phyloP scores from a whole-genome alignment of 208 protist species.

The Leishmania lainsoni region DNA sequence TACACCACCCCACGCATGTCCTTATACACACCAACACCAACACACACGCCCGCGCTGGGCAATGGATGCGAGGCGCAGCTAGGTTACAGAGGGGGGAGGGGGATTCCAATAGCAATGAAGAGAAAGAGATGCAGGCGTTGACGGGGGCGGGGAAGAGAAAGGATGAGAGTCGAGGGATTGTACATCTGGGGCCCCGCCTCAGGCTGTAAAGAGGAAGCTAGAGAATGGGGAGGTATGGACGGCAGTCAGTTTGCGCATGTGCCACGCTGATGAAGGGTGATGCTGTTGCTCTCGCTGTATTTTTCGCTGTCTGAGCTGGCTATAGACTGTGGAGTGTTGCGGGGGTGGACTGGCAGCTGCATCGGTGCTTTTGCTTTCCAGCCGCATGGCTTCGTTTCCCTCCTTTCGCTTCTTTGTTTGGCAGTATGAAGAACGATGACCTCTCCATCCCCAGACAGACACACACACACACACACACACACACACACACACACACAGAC shows the following conservation, averaged over 20 bases:
- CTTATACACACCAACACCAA: neutral
- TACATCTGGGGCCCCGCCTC: neutral
- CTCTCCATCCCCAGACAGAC: neutral
- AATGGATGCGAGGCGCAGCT: neutral
- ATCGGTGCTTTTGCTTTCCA: neutral
- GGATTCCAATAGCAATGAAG: neutral
- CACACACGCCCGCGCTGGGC: neutral
- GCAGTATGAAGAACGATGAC: neutral
- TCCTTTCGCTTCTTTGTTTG: neutral
- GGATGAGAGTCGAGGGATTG: neutral
- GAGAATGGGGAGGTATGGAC: neutral
- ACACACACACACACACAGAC: neutral
- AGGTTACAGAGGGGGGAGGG: neutral
- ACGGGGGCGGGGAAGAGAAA: neutral
- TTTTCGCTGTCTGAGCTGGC: neutral
- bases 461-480: slow-evolving; percentile 4
- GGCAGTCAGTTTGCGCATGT: neutral
- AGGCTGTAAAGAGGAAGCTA: neutral
- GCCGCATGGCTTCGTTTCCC: neutral
- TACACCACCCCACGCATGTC: neutral
- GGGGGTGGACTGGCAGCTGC: neutral
- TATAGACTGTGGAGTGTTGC: neutral
- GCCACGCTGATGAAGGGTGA: neutral
- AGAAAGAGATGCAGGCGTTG: neutral
- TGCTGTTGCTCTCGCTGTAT: neutral